Evolutionary conservation across 495 filamentous ascomycete genomes (phyloP), one percentile per base, ranked within the genome.

Genomic region (Amniculicola lignicola): DNA sequence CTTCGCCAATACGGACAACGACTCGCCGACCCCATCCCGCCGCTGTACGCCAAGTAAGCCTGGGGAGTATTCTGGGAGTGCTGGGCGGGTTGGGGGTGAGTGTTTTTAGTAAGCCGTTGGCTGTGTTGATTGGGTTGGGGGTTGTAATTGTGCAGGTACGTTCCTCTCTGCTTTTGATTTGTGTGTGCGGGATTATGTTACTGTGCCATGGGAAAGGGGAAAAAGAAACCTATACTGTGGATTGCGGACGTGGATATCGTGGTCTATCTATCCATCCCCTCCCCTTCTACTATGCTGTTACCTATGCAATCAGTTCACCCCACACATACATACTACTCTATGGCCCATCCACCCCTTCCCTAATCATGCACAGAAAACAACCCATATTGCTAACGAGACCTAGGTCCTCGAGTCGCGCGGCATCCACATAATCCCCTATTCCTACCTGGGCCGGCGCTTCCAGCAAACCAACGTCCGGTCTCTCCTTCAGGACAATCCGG

Each of bases 401-500:
- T 60, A 92, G 84, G 83, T 80, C 59, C 80, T 86, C 31, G 82
- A 87, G 22, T 80, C 77, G 35, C 84, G 84, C 55, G 89, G 89
- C 14, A 83, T 91, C 58, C 82, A 88, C 63, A 57, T 93, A 27
- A 60, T 95, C 59, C 79, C 86, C 31, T 70, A 83, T 68, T 59
- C 75, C 63, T 59, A 71, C n/a, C 55, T 88, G 47, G 81, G 86
- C 55, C 71, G 75, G 47, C 83, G 80, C 59, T 71, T 84, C 21
- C 79, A 76, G 67, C 67, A 67, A 12, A 75, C 82, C 21, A 74
- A 86, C 64, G n/a, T 87, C 42, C 67, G 75, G 21, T 76, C 75
- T 1, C 77, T 81, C 3, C 69, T 93, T 51, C 79, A 80, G 57
- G 77, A 83, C 52, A 79, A 91, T 65, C 74, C 80, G 16, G 84